Base-by-base conservation (phyloP, 1,139 yeast genomes). In the Sugiyamaella xylanicola region DNA sequence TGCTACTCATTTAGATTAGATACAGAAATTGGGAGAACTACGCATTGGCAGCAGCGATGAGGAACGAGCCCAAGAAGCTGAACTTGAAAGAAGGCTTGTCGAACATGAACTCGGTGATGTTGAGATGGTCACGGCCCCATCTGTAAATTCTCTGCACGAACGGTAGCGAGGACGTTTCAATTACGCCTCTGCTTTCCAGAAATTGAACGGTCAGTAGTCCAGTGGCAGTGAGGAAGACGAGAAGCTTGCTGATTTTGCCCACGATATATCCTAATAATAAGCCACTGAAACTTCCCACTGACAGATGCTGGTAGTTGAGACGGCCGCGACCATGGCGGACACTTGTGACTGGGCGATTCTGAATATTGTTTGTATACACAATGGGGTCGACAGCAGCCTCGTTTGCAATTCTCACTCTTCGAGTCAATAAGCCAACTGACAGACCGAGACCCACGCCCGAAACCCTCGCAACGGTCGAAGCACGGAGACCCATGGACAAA, bases 241-340 rank as follows among this genome's bases (percentile, higher is more conserved):
- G 73, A 27, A 84, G 77, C 32, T 83, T 77, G 56, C 86, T 79
- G 57, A 86, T 73, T 66, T 85, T 84, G n/a, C 92, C 91, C 19
- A 81, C 77, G 21, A 86, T 73, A 44, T 82, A 75, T 0, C 93
- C 93, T 52, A 82, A 64, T 48, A 83, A 75, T 56, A 85, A 72
- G 0, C 93, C 93, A 4, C 83, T 75, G 62, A 86, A 76, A 2
- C 88, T 83, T 3, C 93, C 93, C 57, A 85, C 71, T 15, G 90
- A 79, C 64, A 86, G 74, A 65, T 86, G 88, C 64, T 82, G 81
- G 67, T 86, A 86, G 67, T 83, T 79, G 57, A 83, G 68, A 56
- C 66, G 71, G 1, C 77, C 75, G 45, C 73, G 55, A n/a, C 60
- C 40, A 27, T 21, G 21, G 15, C 46, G 47, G 9, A 51, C 43